Conservation (phyloP, 495 filamentous ascomycete genomes). For the Lepraria neglecta region DNA sequence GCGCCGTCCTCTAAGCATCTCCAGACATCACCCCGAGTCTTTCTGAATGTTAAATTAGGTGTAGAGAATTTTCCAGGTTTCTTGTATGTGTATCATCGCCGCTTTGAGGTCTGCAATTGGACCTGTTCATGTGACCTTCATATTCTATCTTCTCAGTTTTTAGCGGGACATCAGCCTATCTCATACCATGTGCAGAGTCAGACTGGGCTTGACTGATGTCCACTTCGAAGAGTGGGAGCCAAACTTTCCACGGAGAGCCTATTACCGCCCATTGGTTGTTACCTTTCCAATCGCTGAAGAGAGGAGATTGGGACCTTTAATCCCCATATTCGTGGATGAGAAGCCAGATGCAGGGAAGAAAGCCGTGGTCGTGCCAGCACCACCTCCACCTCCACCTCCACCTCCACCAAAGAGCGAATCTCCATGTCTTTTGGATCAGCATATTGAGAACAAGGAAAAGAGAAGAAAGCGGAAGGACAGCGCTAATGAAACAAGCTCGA, state of each 20-base stretch:
- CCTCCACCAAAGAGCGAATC: background rate
- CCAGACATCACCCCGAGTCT: too few relatives aligned
- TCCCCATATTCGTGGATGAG: background rate
- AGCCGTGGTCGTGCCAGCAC: background rate
- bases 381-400: too few relatives aligned
- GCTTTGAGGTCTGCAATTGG: background rate
- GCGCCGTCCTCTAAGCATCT: too few relatives aligned
- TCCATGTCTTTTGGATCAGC: too few relatives aligned
- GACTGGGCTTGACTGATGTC: constrained; percentile 15
- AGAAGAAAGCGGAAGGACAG: too few relatives aligned
- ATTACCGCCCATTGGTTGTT: constrained; percentile 8
- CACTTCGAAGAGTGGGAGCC: constrained; percentile 18
- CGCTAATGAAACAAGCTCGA: too few relatives aligned
- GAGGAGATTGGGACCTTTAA: background rate
- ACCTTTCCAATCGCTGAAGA: constrained; percentile 1
- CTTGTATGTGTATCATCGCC: background rate
- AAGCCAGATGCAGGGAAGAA: background rate
- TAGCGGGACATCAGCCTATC: background rate
- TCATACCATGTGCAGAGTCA: constrained; percentile 15
- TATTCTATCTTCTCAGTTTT: background rate
- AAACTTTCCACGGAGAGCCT: constrained; percentile 8
- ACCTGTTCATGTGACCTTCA: background rate
- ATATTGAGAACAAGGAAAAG: too few relatives aligned
- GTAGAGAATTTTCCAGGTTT: too few relatives aligned
- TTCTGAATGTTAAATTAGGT: too few relatives aligned